Conservation (phyloP, 306 rosid genomes). For the Rosa rugosa region DNA sequence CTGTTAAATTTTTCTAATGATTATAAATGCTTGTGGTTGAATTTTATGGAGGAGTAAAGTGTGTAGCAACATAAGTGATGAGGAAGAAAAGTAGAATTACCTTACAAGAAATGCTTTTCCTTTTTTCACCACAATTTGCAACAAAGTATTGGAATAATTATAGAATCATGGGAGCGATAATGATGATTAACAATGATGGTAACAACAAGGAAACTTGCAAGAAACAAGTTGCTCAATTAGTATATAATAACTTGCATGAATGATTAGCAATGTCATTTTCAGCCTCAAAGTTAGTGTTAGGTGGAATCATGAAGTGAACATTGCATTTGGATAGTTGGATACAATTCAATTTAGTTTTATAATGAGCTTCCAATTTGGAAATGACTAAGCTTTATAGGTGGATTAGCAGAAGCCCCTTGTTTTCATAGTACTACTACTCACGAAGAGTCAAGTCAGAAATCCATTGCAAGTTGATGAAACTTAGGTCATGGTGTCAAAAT, state of each 20-base stretch:
- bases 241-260: not conserved
- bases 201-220: not conserved
- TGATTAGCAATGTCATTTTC: not conserved
- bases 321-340: not conserved
- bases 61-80: not conserved
- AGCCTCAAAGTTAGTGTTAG: not conserved
- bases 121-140: not conserved
- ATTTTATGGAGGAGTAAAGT: not conserved
- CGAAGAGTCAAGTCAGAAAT: not conserved
- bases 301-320: not conserved
- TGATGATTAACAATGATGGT: not conserved
- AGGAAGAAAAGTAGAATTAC: slow-evolving; percentile 7
- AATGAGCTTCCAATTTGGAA: not conserved
- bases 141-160: not conserved
- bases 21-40: too few relatives aligned
- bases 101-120: not conserved
- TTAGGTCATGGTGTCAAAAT: not conserved
- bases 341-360: not conserved
- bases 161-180: not conserved
- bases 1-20: too few relatives aligned
- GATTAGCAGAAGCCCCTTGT: not conserved
- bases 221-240: slow-evolving; percentile 2
- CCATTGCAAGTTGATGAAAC: not conserved
- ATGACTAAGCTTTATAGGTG: not conserved
- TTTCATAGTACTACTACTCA: not conserved